These are phyloP conservation scores for Pelomyxa schiedti DNA, from an alignment of 78 protist species.

Conservation along the genomic window DNA sequence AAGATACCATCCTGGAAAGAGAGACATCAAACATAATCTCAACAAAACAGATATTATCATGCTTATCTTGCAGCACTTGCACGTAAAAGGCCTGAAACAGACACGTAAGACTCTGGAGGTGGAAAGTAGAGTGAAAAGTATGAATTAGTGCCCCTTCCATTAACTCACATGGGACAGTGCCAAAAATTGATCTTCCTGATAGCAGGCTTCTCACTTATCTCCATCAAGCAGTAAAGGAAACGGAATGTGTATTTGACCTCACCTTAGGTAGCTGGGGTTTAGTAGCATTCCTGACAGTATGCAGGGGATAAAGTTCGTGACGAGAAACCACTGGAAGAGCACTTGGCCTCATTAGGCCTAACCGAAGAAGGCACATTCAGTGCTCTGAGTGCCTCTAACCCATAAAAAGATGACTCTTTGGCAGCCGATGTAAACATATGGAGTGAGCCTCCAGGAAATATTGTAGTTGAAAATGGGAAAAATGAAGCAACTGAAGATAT, in stretches of 20 bases:
- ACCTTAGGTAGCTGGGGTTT: no score
- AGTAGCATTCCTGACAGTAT: no score
- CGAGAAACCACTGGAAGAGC: conserved; percentile 20
- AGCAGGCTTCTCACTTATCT: conserved; percentile 28
- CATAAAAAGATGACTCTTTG: no score
- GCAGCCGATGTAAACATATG: no score
- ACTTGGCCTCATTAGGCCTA: conserved; percentile 21
- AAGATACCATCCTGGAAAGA: conserved; percentile 29
- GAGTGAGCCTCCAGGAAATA: no score
- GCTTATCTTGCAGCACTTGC: conserved; percentile 35
- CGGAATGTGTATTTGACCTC: conserved; percentile 42
- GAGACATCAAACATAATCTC: conserved; percentile 36
- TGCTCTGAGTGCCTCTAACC: no score
- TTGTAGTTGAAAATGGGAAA: no score
- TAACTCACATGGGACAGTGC: no score
- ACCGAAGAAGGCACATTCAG: conserved; percentile 47
- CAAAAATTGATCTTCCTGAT: conserved; percentile 10
- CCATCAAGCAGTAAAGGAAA: conserved; percentile 27
- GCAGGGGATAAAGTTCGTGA: background rate
- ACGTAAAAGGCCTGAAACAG: conserved; percentile 36
- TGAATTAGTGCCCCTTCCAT: background rate
- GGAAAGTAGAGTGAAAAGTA: conserved; percentile 17
- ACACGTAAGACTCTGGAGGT: conserved; percentile 19
- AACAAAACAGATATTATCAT: conserved; percentile 19
- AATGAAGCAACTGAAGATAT: no score